phyloP scores from a whole-genome alignment of 2,329 filamentous ascomycete genomes.

The Monilinia vaccinii-corymbosi region DNA sequence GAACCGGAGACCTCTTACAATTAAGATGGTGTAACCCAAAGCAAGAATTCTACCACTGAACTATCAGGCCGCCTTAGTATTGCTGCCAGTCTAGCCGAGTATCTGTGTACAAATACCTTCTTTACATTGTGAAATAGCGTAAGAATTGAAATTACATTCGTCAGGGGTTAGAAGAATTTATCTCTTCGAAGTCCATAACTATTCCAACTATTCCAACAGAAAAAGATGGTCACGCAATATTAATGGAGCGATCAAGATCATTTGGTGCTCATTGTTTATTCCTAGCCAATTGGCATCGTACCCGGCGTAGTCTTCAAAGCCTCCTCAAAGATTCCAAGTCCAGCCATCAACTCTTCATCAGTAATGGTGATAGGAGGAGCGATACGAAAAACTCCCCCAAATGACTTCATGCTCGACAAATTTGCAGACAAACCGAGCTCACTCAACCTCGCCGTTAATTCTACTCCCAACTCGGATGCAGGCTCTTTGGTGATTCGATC shows the following conservation, averaged over 20 bases:
- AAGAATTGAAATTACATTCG: too few species aligned
- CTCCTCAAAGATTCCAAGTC: slow-evolving; percentile 46
- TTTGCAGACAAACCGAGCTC: slow-evolving; percentile 49
- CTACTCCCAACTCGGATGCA: slow-evolving; percentile 36
- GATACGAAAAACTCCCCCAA: slow-evolving; percentile 49
- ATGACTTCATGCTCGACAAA: slow-evolving; percentile 43
- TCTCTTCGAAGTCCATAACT: too few species aligned
- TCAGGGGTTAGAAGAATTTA: too few species aligned
- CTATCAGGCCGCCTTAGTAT: background rate
- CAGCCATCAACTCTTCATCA: slow-evolving; percentile 39
- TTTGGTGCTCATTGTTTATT: too few species aligned
- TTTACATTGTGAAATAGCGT: too few species aligned
- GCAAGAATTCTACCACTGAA: slow-evolving; percentile 8
- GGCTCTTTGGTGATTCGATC: slow-evolving; percentile 40
- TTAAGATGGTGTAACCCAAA: background rate
- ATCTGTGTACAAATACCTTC: too few species aligned
- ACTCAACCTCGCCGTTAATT: slow-evolving; percentile 39
- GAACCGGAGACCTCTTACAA: slow-evolving; percentile 3
- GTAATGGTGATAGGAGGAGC: slow-evolving; percentile 52
- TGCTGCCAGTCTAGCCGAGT: too few species aligned
- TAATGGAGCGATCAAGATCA: too few species aligned
- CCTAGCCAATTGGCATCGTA: slow-evolving; percentile 5
- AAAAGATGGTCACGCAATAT: too few species aligned
- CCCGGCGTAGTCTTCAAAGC: slow-evolving; percentile 33
- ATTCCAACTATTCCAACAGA: too few species aligned